Evolutionary conservation across 2,329 filamentous ascomycete genomes (phyloP).

Genomic region (Pseudogymnoascus sp.): DNA sequence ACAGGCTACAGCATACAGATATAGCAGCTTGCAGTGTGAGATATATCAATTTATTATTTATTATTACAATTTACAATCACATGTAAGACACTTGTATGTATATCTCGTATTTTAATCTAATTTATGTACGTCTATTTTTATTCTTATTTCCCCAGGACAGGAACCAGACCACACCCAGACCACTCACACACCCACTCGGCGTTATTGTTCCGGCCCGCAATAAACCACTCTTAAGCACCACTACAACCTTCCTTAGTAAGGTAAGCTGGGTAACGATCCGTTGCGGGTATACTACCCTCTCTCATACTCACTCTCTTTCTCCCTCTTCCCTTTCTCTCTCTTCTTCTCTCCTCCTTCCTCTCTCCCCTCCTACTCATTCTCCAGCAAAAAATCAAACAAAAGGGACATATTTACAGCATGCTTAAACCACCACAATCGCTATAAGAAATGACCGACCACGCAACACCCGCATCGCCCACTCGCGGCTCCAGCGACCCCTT

Average conservation of each 20-base stretch:
- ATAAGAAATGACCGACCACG: conserved; percentile 3
- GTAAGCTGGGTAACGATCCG: background rate
- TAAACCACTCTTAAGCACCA: background rate
- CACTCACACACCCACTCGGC: background rate
- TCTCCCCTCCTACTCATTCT: conserved; percentile 5
- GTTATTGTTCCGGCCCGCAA: background rate
- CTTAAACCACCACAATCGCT: background rate
- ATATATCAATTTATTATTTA: background rate
- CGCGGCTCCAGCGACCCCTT: conserved; percentile 28
- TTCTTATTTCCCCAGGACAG: background rate
- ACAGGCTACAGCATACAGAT: background rate
- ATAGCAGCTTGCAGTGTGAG: background rate
- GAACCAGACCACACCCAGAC: background rate
- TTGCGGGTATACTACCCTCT: background rate
- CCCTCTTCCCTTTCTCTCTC: background rate
- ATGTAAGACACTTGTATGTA: background rate
- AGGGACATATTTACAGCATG: conserved; percentile 1
- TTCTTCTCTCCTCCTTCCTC: background rate
- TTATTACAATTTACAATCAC: background rate
- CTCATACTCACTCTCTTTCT: background rate
- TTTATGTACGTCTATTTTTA: background rate
- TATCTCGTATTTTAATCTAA: background rate
- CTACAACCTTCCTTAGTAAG: conserved; percentile 3
- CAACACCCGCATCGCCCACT: background rate
- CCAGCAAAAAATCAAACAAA: background rate